Evolutionary conservation across 768 basidiomycete genomes (phyloP).

Genomic region (Calocybe cyanea): DNA sequence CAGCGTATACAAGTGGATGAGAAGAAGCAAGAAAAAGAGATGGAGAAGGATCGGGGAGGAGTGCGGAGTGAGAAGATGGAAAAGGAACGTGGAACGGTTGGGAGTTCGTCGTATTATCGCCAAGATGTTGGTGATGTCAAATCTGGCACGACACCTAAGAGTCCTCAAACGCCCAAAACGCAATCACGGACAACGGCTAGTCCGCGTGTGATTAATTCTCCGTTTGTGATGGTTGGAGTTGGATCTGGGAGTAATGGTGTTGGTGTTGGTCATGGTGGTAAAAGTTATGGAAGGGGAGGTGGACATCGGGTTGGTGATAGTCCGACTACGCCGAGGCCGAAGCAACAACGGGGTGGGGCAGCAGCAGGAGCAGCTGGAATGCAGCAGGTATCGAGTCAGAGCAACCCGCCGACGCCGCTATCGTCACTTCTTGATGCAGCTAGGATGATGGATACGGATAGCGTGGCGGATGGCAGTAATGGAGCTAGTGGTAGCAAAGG

Average conservation of each 20-base stretch:
- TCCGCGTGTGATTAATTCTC: slow-evolving; percentile 4
- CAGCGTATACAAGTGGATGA: slow-evolving; percentile 30
- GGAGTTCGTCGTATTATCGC: slow-evolving; percentile 19
- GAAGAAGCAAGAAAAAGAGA: slow-evolving; percentile 27
- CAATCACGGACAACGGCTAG: slow-evolving; percentile 8
- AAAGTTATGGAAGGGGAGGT: slow-evolving; percentile 4
- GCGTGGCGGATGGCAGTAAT: slow-evolving; percentile 18
- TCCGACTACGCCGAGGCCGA: slow-evolving; percentile 13
- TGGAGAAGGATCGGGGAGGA: slow-evolving; percentile 27
- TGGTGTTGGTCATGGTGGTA: background rate
- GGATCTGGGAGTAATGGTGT: background rate
- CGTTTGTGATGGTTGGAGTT: slow-evolving; percentile 3
- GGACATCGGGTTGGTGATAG: background rate
- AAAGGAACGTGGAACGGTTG: slow-evolving; percentile 9
- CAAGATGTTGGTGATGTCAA: slow-evolving; percentile 13
- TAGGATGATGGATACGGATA: slow-evolving; percentile 43
- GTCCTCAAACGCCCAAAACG: slow-evolving; percentile 18
- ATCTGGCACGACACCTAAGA: slow-evolving; percentile 1
- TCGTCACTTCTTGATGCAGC: slow-evolving; percentile 60
- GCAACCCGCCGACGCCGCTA: slow-evolving; percentile 49
- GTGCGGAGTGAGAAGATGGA: slow-evolving; percentile 23
- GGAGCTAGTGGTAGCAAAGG: slow-evolving; percentile 26
- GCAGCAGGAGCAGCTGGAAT: slow-evolving; percentile 1
- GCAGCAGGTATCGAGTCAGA: slow-evolving; percentile 14
- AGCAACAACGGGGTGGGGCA: background rate